Evolutionary conservation across 768 basidiomycete genomes (phyloP).

Genomic region (Nevesoporus exiguus): DNA sequence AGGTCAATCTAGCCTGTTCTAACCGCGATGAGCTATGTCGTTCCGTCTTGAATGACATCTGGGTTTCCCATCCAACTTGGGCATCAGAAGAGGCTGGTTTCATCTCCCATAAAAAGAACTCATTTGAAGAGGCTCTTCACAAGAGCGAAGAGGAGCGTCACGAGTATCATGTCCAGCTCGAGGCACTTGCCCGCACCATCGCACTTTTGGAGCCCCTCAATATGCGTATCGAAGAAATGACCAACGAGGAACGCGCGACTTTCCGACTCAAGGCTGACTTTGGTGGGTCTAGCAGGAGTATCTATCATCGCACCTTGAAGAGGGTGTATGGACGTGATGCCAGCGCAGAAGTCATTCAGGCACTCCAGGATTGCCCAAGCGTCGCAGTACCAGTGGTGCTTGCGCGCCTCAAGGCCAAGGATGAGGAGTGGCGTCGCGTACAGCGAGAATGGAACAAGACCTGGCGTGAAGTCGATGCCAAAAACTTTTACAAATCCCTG

Average conservation of each 20-base stretch:
- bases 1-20: slow-evolving; percentile 86
- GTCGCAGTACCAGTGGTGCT: slow-evolving; percentile 92
- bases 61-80: slow-evolving; percentile 99
- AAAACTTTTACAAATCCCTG: slow-evolving; percentile 97
- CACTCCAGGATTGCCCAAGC: slow-evolving; percentile 87
- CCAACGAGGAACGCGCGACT: slow-evolving; percentile 73
- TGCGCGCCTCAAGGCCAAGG: slow-evolving; percentile 82
- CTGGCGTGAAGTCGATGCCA: slow-evolving; percentile 94
- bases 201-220: slow-evolving; percentile 86
- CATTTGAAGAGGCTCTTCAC: slow-evolving; percentile 92
- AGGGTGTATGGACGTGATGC: slow-evolving; percentile 88
- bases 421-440: slow-evolving; percentile 94
- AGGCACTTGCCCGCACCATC: slow-evolving; percentile 87
- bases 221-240: slow-evolving; percentile 83
- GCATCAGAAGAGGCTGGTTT: slow-evolving; percentile 96
- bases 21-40: slow-evolving; percentile 93
- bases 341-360: slow-evolving; percentile 71
- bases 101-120: slow-evolving; percentile 93
- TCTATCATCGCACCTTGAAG: slow-evolving; percentile 92
- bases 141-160: slow-evolving; percentile 98
- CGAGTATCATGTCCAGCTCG: slow-evolving; percentile 95
- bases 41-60: slow-evolving; percentile 93
- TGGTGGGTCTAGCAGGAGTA: slow-evolving; percentile 80
- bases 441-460: slow-evolving; percentile 95
- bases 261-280: slow-evolving; percentile 86